Conservation (phyloP, 2,329 filamentous ascomycete species). For the Neoscytalidium dimidiatum region DNA sequence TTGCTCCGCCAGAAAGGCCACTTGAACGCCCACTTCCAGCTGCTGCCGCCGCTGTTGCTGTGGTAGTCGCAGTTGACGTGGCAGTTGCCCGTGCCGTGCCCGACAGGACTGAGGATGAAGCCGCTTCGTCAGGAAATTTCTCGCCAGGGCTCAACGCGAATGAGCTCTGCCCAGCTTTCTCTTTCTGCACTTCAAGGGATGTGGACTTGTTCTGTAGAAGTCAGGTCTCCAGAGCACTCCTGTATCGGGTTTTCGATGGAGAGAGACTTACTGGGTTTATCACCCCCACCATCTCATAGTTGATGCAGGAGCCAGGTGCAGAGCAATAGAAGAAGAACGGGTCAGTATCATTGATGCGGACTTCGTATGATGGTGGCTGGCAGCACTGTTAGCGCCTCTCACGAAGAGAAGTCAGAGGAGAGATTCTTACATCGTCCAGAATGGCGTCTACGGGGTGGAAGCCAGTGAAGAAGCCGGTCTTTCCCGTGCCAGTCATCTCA, state of each 20-base stretch:
- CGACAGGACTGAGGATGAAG: slow-evolving; percentile 8
- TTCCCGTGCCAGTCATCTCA: slow-evolving; percentile 30
- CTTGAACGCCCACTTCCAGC: slow-evolving; percentile 9
- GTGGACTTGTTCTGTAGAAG: slow-evolving; percentile 10
- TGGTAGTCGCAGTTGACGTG: not conserved
- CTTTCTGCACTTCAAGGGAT: slow-evolving; percentile 14
- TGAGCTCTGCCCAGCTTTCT: slow-evolving; percentile 27
- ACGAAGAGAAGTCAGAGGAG: not conserved
- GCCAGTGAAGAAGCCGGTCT: slow-evolving; percentile 34
- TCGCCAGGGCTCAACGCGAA: slow-evolving; percentile 40
- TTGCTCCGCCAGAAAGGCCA: slow-evolving; percentile 41
- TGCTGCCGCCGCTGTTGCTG: not conserved
- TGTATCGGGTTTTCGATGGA: not conserved
- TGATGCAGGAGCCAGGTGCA: slow-evolving; percentile 64
- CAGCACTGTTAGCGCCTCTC: not conserved
- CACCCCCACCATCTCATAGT: slow-evolving; percentile 71
- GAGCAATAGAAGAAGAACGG: slow-evolving; percentile 47
- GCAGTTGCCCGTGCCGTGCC: not conserved
- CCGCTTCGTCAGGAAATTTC: slow-evolving; percentile 38
- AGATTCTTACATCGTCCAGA: slow-evolving; percentile 13
- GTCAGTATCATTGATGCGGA: slow-evolving; percentile 36
- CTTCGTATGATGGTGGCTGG: slow-evolving; percentile 26
- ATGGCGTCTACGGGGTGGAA: slow-evolving; percentile 24
- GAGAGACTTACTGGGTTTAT: slow-evolving; percentile 64
- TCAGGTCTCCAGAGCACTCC: not conserved